Evolutionary conservation across 495 filamentous ascomycete species (phyloP), one percentile per base, ranked within the genome.

Genomic region (Xylaria palmicola): DNA sequence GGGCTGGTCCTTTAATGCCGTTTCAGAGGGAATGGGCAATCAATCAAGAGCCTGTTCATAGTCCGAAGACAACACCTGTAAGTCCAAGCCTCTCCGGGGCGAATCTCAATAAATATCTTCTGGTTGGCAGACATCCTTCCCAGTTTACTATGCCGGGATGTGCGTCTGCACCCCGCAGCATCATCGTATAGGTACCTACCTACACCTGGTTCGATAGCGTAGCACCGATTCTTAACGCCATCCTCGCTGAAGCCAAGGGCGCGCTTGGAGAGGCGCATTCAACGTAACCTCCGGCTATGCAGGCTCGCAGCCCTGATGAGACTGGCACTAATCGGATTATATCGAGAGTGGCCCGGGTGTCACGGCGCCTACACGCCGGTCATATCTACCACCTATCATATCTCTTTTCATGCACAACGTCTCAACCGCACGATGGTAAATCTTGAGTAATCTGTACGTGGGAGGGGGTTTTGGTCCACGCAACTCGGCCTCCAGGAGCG

Each of bases 381-480:
- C 37, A 45, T 15, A 15, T 7, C 4, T 47, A 43, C 32, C 19
- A 19, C 56, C 22, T 20, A 40, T 59, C 45, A 17, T 1, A 19
- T n/a, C 51, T 20, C 39, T 22, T 34, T 50, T 5, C n/a, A 41
- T 37, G 48, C 36, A 17, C 34, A 36, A 50, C 19, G 30, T 54
- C 27, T 20, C 15, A 32, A 54, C n/a, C n/a, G n/a, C n/a, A n/a
- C n/a, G n/a, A n/a, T n/a, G n/a, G n/a, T n/a, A n/a, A 53, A 15
- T 40, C 39, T 47, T 29, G 9, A 45, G 39, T 39, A 61, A 54
- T 40, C 39, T 34, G 43, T 61, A 61, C 59, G 50, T 61, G 48
- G 20, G 24, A 55, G 32, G 45, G 12, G 39, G 22, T 9, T 39
- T 15, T 22, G 13, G 29, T 51, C 17, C 3, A 13, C 29, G n/a